Evolutionary conservation across 108 stramenopile genomes (phyloP).

Genomic region (Skeletonema marinoi): DNA sequence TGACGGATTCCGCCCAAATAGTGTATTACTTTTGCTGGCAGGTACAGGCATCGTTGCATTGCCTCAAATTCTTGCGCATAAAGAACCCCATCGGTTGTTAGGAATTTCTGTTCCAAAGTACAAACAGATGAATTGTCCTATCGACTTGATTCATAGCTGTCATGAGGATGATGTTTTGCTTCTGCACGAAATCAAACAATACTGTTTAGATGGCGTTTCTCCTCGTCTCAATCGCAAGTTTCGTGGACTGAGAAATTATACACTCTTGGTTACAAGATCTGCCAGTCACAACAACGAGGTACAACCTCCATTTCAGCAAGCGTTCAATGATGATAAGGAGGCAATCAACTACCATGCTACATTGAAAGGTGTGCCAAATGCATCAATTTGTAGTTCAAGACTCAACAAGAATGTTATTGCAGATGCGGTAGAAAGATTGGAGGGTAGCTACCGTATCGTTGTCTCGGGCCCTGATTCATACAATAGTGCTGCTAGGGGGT

Average conservation of each 20-base stretch:
- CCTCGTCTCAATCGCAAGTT: neutral
- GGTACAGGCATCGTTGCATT: constrained; percentile 33
- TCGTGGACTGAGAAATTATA: constrained; percentile 14
- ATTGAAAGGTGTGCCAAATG: neutral
- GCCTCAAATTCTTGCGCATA: constrained; percentile 27
- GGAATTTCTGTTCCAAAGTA: constrained; percentile 21
- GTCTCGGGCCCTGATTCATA: constrained; percentile 23
- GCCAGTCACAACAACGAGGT: neutral
- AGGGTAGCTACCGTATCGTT: constrained; percentile 14
- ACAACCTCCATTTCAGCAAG: neutral
- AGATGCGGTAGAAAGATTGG: neutral
- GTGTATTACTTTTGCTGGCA: constrained; percentile 20
- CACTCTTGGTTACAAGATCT: constrained; percentile 1
- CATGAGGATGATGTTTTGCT: constrained; percentile 21
- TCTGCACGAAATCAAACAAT: constrained; percentile 6
- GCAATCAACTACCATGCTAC: neutral
- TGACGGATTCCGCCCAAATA: neutral
- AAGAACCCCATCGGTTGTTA: constrained; percentile 5
- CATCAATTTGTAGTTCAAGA: neutral
- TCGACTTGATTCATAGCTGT: constrained; percentile 17
- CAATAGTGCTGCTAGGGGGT: constrained; percentile 4
- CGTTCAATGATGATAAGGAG: neutral
- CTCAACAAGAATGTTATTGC: neutral
- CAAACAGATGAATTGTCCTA: constrained; percentile 8
- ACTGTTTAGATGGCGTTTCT: neutral